These are phyloP conservation scores for Tricladium varicosporioides DNA, from an alignment of 2,329 filamentous ascomycete species.

Conservation along the genomic window DNA sequence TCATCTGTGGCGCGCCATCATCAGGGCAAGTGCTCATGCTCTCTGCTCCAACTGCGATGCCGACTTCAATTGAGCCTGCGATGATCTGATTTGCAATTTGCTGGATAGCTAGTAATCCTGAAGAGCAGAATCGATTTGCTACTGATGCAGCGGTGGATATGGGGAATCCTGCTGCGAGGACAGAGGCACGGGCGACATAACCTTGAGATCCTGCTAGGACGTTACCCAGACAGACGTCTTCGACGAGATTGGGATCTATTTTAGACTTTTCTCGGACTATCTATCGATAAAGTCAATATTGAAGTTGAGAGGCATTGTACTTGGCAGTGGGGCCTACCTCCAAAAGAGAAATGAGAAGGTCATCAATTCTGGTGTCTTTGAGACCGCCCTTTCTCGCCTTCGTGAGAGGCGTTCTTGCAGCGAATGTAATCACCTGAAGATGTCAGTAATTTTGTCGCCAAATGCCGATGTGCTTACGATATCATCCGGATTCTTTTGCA, in stretches of 20 bases:
- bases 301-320: constrained; percentile 50
- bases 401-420: constrained; percentile 84
- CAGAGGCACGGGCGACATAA: constrained; percentile 86
- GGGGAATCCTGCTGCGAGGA: constrained; percentile 89
- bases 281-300: not conserved
- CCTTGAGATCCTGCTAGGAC: constrained; percentile 64
- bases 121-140: constrained; percentile 96
- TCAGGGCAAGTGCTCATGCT: constrained; percentile 78
- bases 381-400: constrained; percentile 89
- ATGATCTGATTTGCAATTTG: constrained; percentile 89
- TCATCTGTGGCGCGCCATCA: constrained; percentile 74
- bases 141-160: constrained; percentile 80
- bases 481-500: constrained; percentile 86
- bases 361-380: constrained; percentile 85
- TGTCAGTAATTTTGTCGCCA: constrained; percentile 2
- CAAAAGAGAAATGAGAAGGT: constrained; percentile 81
- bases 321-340: constrained; percentile 64
- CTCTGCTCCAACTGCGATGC: constrained; percentile 86
- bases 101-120: constrained; percentile 90
- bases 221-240: constrained; percentile 12
- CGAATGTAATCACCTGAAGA: constrained; percentile 72
- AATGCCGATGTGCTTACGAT: constrained; percentile 55
- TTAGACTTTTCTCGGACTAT: constrained; percentile 10
- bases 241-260: constrained; percentile 48
- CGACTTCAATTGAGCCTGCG: constrained; percentile 77